Conservation (phyloP, 305 asterid genomes). For the Fraxinus velutina region DNA sequence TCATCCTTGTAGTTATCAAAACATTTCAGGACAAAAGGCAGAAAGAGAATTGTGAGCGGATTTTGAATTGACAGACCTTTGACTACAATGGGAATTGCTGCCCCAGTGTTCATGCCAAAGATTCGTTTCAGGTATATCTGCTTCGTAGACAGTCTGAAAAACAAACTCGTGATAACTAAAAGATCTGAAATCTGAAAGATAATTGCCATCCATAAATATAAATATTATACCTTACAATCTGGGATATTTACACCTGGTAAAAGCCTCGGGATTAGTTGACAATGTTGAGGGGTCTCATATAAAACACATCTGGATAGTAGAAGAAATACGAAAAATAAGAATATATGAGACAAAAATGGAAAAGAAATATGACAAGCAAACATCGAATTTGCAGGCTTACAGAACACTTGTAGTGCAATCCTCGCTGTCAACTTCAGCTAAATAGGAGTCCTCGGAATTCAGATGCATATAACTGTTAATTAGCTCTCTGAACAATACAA, state of each 20-base stretch:
- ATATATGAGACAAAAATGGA: neutral
- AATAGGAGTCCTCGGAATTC: slow-evolving; percentile 17
- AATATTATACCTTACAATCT: slow-evolving; percentile 18
- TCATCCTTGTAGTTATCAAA: neutral
- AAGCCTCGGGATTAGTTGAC: slow-evolving; percentile 29
- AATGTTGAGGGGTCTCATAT: slow-evolving; percentile 24
- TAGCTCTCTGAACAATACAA: slow-evolving; percentile 29
- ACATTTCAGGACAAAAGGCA: neutral
- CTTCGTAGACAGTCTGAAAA: slow-evolving; percentile 30
- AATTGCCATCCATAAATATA: neutral
- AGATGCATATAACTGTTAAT: slow-evolving; percentile 28
- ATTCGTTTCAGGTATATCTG: slow-evolving; percentile 20
- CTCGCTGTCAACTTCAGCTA: neutral
- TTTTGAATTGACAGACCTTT: slow-evolving; percentile 12
- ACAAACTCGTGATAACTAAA: neutral
- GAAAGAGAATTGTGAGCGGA: neutral
- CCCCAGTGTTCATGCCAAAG: slow-evolving; percentile 48
- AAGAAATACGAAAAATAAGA: neutral
- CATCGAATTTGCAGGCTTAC: slow-evolving; percentile 26
- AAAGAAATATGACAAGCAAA: neutral
- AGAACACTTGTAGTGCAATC: slow-evolving; percentile 4
- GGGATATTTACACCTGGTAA: slow-evolving; percentile 24
- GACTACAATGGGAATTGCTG: neutral
- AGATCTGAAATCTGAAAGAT: neutral
- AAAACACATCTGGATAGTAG: slow-evolving; percentile 26